Conservation (phyloP, 1,139 yeast genomes). For the Nematodospora anomalae region DNA sequence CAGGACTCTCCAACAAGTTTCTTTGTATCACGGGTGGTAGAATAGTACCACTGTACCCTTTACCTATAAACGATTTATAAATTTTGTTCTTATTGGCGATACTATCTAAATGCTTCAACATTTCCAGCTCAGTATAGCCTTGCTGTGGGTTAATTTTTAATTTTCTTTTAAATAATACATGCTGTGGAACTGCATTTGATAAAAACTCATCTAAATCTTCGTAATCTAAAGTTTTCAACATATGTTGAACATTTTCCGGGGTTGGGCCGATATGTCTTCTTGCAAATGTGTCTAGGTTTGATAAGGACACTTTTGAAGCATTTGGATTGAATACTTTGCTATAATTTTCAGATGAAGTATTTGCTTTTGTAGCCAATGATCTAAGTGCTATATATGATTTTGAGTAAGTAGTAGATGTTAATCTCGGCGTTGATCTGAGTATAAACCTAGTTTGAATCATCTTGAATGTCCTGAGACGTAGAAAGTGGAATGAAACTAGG, state of each 20-base stretch:
- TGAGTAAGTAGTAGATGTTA: slow-evolving; percentile 1
- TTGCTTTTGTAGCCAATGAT: slow-evolving; percentile 35
- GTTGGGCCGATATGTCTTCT: slow-evolving; percentile 91
- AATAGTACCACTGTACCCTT: slow-evolving; percentile 89
- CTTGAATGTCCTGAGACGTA: neutral
- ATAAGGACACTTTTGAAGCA: slow-evolving; percentile 25
- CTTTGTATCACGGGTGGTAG: slow-evolving; percentile 93
- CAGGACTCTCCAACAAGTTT: slow-evolving; percentile 88
- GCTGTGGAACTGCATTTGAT: slow-evolving; percentile 71
- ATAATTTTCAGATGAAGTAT: slow-evolving; percentile 49
- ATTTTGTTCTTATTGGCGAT: slow-evolving; percentile 75
- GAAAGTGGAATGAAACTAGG: too few species aligned
- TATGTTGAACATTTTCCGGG: slow-evolving; percentile 56
- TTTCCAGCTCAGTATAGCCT: slow-evolving; percentile 81
- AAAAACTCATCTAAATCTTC: slow-evolving; percentile 70
- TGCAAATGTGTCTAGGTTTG: slow-evolving; percentile 74
- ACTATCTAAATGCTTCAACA: slow-evolving; percentile 64
- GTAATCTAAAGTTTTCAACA: slow-evolving; percentile 70
- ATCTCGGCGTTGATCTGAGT: neutral
- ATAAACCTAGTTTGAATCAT: slow-evolving; percentile 3
- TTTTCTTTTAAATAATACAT: slow-evolving; percentile 67
- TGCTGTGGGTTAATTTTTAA: slow-evolving; percentile 61
- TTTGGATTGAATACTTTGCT: slow-evolving; percentile 40
- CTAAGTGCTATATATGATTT: slow-evolving; percentile 10
- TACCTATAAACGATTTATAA: slow-evolving; percentile 80